A percentile compares a stretch with the other conserved stretches of the same genome.
Evolutionary conservation across 192 early-diverging fungal genomes (phyloP).

Genomic region (Gonapodya sp.): DNA sequence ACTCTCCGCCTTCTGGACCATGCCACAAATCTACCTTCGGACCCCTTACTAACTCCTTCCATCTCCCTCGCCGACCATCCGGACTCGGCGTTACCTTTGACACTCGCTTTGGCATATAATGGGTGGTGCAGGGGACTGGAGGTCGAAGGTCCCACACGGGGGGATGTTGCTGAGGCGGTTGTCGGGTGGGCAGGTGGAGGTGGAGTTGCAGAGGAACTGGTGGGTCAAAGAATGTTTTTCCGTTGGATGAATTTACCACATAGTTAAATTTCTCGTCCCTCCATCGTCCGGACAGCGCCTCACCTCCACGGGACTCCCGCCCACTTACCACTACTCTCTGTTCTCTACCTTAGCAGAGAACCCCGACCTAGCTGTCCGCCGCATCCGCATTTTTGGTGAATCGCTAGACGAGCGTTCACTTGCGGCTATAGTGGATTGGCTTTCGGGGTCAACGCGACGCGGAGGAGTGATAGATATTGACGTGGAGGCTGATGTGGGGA

Average conservation of each 20-base stretch:
- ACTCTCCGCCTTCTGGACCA: not conserved
- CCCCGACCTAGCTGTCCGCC: not conserved
- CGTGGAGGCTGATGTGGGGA: not conserved
- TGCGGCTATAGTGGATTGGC: not conserved
- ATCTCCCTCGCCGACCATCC: not conserved
- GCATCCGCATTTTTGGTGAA: not conserved
- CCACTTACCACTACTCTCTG: not conserved
- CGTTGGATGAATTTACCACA: too few relatives aligned
- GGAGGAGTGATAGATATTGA: not conserved
- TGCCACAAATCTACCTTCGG: not conserved
- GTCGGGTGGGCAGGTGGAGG: not conserved
- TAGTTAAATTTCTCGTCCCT: too few relatives aligned
- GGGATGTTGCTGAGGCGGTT: not conserved
- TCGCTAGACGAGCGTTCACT: not conserved
- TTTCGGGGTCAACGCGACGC: not conserved
- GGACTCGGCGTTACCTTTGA: not conserved
- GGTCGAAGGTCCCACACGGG: not conserved
- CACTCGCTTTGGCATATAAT: not conserved
- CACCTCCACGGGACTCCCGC: not conserved
- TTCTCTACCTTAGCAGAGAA: not conserved
- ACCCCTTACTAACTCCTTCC: not conserved
- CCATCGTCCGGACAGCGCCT: not conserved
- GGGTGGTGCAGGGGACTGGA: not conserved
- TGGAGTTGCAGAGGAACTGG: not conserved
- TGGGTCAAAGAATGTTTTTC: not conserved